Base-by-base conservation (phyloP, 257 asterid genomes). In the Ilex asprella region DNA sequence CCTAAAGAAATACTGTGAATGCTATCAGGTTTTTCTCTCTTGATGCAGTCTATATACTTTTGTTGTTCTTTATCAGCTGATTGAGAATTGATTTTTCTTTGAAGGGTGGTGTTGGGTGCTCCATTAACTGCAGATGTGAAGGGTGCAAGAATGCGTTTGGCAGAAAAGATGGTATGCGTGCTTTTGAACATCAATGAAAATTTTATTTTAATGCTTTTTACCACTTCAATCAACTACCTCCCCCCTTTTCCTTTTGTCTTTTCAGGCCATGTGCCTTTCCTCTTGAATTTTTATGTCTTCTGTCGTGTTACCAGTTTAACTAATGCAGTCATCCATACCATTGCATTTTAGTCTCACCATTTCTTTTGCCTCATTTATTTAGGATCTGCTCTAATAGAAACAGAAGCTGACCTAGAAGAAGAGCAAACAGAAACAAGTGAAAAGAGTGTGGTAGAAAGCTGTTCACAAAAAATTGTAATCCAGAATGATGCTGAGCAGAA, bases 91-190 rank as follows among this genome's bases (percentile, higher is more conserved):
- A 68, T 59, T 49, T 60, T 47, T 65, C 56, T 66, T 60, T 74
- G 39, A 44, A 92, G 97, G 94, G 96, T 62, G 96, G 97, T 12
- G 99, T 89, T 46, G 97, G 99, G 41, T 92, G 99, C 83, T 92
- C 99, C 54, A 58, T 89, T 56, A 84, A 84, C 76, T 92, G 99
- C 84, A 76, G 97, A 78, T 92, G 99, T 31, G 99, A 92, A 81
- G 91, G 96, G 30, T 92, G 99, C 55, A 92, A 82, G 81, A 92
- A 92, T 8, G 96, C 91, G 2, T 92, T 76, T 39, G 97, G 99
- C 39, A 71, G 91, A 76, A 92, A 89, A 74, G 91, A 87, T 29
- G 97, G 99, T 87, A 70, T 78, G 95, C 69, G 12, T 58, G 15
- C 7, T 2, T 30, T 11, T 49, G 14, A 2, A 5, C 12, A 13